Base-by-base conservation (phyloP, 2,329 filamentous ascomycete genomes). In the Verticillium zaregamsianum region DNA sequence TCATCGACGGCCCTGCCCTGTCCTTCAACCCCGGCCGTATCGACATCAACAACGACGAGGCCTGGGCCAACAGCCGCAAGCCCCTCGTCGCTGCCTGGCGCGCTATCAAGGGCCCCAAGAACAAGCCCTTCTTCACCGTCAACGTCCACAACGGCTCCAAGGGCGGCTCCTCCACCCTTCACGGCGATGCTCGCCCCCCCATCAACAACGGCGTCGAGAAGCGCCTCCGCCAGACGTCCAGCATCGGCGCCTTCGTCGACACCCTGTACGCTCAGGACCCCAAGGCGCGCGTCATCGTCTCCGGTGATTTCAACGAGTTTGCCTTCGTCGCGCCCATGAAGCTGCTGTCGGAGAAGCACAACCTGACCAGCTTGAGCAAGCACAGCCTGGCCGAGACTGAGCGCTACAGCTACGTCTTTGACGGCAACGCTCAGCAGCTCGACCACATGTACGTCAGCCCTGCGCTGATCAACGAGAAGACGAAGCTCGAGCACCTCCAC, bases 241-340 rank as follows among this genome's bases (percentile, higher is more conserved):
- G 87, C 35, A 86, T 87, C 5, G 87, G 81, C 4, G 79, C 75
- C 15, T 90, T 90, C 67, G 79, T 88, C 59, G 73, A 78, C 2
- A 61, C 83, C 61, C 86, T 92, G 66, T 80, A 90, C 23, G 71
- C 76, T 8, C 68, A 80, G 49, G 83, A 90, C 72, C 70, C 77
- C 12, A 73, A 80, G 17, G 88, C 89, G 0, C 77, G 77, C 28
- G 72, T 92, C 66, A 80, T 91, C 63, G 75, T 80, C 2, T 82
- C 85, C 0, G 89, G 89, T 31, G 89, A 92, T 74, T 91, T 88
- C 71, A 91, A 92, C 78, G 89, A 92, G 72, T 91, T 90, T 70
- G 71, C 82, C 5, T 87, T 87, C 64, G 87, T 86, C 11, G 68
- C 80, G 70, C 88, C 89, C 1, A 72, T 91, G 57, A 71, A 79